Evolutionary conservation across 1,139 yeast species (phyloP).

Genomic region (Hyphopichia pseudoburtonii): DNA sequence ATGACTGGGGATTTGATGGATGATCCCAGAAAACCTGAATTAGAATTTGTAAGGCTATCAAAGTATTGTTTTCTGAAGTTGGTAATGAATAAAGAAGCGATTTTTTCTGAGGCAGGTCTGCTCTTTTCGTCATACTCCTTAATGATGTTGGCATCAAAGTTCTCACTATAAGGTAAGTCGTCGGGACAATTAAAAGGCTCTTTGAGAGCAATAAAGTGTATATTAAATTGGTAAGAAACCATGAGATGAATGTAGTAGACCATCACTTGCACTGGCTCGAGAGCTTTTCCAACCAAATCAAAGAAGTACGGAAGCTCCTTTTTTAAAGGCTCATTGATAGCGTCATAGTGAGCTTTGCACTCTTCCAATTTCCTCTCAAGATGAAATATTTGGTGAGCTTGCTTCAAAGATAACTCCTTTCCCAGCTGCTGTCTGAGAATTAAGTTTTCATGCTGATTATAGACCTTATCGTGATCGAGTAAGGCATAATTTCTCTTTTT

Average conservation of each 20-base stretch:
- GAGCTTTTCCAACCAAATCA: slow-evolving; percentile 22
- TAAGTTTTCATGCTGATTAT: slow-evolving; percentile 25
- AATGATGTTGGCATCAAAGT: slow-evolving; percentile 9
- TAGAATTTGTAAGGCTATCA: background rate
- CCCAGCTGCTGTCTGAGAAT: slow-evolving; percentile 20
- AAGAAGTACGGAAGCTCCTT: slow-evolving; percentile 41
- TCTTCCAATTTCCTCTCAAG: slow-evolving; percentile 34
- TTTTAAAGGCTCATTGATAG: slow-evolving; percentile 31
- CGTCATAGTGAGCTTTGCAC: slow-evolving; percentile 25
- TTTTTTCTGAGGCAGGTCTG: slow-evolving; percentile 12
- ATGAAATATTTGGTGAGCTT: slow-evolving; percentile 26
- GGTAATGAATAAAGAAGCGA: slow-evolving; percentile 22
- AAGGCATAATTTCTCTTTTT: slow-evolving; percentile 29
- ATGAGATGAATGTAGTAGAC: slow-evolving; percentile 31
- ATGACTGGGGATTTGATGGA: background rate
- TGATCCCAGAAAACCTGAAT: background rate
- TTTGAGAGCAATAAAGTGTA: slow-evolving; percentile 15
- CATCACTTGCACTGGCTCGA: slow-evolving; percentile 26
- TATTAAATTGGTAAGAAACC: slow-evolving; percentile 25
- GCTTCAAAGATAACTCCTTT: slow-evolving; percentile 28
- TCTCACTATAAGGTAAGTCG: slow-evolving; percentile 8
- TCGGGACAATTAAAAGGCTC: slow-evolving; percentile 12
- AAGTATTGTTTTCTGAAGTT: slow-evolving; percentile 14
- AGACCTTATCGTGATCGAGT: slow-evolving; percentile 35
- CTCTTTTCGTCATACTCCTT: slow-evolving; percentile 12